phyloP scores from a whole-genome alignment of 2,329 filamentous ascomycete genomes.

The Neonectria neomacrospora region DNA sequence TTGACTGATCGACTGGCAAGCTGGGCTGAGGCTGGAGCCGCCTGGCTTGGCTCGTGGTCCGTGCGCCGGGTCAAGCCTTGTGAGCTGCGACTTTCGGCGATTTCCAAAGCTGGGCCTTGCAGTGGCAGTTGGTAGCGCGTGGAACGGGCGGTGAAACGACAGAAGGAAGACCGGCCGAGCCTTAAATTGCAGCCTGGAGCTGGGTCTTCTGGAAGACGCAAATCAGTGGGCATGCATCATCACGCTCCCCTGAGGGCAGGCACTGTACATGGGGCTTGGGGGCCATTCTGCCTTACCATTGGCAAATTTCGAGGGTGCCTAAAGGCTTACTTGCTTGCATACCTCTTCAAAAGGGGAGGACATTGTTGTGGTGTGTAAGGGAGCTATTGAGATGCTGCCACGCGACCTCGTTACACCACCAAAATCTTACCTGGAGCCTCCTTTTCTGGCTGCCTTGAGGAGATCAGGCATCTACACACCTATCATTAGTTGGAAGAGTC shows the following conservation, averaged over 20 bases:
- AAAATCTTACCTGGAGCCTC: neutral
- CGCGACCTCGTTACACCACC: neutral
- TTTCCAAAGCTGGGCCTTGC: neutral
- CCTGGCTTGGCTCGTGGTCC: neutral
- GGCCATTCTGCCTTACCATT: neutral
- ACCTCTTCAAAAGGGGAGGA: neutral
- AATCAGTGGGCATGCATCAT: too few species aligned
- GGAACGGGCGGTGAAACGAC: neutral
- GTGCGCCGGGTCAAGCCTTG: neutral
- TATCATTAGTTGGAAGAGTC: neutral
- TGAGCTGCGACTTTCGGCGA: neutral
- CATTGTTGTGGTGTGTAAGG: conserved; percentile 4
- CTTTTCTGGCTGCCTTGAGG: neutral
- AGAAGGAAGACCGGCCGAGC: neutral
- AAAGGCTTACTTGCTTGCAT: neutral
- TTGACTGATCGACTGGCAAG: neutral
- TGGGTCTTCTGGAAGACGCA: neutral
- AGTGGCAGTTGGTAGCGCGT: neutral
- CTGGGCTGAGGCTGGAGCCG: neutral
- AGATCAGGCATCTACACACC: neutral
- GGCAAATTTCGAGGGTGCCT: neutral
- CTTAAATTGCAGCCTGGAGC: neutral
- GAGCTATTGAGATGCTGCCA: conserved; percentile 10
- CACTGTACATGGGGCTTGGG: neutral
- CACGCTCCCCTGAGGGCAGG: neutral